Evolutionary conservation across 148 eudicot species (phyloP), one percentile per base, ranked within the genome.

Genomic region (Suaeda aralocaspica): DNA sequence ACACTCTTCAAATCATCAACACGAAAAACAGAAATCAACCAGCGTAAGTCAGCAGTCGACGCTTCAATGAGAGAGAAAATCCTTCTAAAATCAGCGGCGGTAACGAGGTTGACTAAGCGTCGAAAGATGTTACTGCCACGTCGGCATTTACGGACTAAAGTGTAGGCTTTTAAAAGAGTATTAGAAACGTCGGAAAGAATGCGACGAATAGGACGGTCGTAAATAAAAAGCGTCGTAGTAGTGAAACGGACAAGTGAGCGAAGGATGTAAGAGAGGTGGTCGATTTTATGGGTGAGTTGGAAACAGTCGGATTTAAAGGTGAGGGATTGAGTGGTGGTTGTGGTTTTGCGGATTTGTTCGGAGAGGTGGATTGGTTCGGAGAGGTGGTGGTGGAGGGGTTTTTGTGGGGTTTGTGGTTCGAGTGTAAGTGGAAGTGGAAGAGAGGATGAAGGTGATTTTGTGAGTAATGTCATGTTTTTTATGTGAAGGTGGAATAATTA

Each of bases 171-270:
- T 22, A 56, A 52, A 14, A 91, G 83, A 63, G 67, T 85, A 1
- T 59, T 65, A 1, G 87, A 41, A 2, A 76, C 81, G 9, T 85
- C 87, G 44, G 68, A 59, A 53, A 77, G 58, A 28, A 91, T 77
- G 5, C 87, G 83, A 56, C 88, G 89, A 21, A 87, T 58, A 1
- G 97, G 97, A 1, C 82, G 85, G 44, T 88, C 91, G 77, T 91
- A 91, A 30, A 78, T 29, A 64, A 18, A 59, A 36, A 36, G 33
- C 25, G 73, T 46, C 2, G 64, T 6, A 76, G 78, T 71, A 42
- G 80, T 41, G 52, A 80, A 67, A 12, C 94, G 89, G 33, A 73
- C 83, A 55, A 74, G 72, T 33, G 89, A 67, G 15, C 89, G 89
- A 66, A 91, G 86, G 78, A 88, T 72, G 24, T 53, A 64, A 34